Conservation (phyloP, 352 stramenopile species). For the Halophytophthora polymorphica region DNA sequence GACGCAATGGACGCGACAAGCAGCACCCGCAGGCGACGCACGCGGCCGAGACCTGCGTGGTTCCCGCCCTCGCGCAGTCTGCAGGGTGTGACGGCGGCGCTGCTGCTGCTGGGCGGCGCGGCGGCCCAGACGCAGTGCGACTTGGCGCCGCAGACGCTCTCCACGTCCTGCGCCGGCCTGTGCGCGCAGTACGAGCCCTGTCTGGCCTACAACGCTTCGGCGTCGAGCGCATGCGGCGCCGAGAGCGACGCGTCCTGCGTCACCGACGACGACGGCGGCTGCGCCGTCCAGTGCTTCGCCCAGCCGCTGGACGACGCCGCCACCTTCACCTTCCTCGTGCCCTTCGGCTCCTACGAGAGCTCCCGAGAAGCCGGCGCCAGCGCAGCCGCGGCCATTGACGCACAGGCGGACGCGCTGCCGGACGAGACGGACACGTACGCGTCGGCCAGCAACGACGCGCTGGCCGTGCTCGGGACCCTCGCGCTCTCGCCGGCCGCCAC, state of each 20-base stretch:
- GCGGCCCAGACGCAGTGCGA: conserved; percentile 11
- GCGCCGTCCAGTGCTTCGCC: conserved; percentile 50
- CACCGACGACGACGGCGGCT: conserved; percentile 23
- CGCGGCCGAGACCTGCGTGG: too few species aligned
- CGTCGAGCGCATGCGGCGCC: conserved; percentile 28
- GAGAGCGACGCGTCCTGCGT: conserved; percentile 21
- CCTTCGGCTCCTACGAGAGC: conserved; percentile 43
- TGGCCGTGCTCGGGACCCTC: conserved; percentile 22
- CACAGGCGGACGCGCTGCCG: conserved; percentile 5
- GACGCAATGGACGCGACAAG: too few species aligned
- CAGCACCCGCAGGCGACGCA: conserved; percentile 15
- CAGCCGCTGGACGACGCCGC: conserved; percentile 16
- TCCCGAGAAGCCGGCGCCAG: conserved; percentile 9
- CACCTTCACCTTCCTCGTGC: conserved; percentile 53
- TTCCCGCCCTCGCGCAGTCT: too few species aligned
- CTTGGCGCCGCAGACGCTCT: conserved; percentile 26
- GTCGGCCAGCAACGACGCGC: conserved; percentile 31
- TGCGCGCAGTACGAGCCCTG: conserved; percentile 51
- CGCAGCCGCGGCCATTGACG: conserved; percentile 11
- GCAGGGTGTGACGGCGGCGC: neutral
- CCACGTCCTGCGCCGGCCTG: conserved; percentile 36
- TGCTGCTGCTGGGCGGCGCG: conserved; percentile 15
- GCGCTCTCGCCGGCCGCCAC: conserved; percentile 20
- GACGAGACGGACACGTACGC: conserved; percentile 28
- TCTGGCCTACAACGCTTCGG: conserved; percentile 31